A percentile compares a stretch with the other conserved stretches of the same genome.
These are phyloP conservation scores for Akanthomyces dipterigenus DNA, from an alignment of 2,329 filamentous ascomycete genomes.

Conservation along the genomic window DNA sequence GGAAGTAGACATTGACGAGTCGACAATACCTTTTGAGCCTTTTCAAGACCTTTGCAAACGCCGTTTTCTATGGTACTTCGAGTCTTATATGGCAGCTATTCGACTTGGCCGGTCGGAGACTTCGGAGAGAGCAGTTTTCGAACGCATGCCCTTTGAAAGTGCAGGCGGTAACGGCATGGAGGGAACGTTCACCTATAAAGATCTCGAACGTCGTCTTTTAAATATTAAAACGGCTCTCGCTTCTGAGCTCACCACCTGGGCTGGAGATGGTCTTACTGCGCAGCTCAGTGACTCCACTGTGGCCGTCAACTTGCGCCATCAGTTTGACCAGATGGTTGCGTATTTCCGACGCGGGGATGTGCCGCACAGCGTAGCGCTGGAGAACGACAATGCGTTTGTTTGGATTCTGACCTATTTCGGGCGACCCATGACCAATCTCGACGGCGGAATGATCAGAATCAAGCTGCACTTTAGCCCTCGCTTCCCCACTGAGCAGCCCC, in stretches of 20 bases:
- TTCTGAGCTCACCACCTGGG: conserved; percentile 67
- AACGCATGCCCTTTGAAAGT: conserved; percentile 80
- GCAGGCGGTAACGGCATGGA: conserved; percentile 70
- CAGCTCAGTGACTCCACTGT: conserved; percentile 64
- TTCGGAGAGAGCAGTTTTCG: conserved; percentile 58
- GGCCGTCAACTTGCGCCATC: conserved; percentile 73
- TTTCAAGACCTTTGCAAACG: conserved; percentile 89
- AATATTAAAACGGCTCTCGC: conserved; percentile 65
- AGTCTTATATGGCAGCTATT: conserved; percentile 71
- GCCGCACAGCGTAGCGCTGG: conserved; percentile 69
- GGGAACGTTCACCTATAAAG: conserved; percentile 74
- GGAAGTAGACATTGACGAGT: conserved; percentile 42
- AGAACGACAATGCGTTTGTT: conserved; percentile 78
- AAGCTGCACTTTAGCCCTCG: conserved; percentile 71
- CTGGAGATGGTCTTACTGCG: conserved; percentile 55
- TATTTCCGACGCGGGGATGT: conserved; percentile 64
- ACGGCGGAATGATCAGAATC: conserved; percentile 83
- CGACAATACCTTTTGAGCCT: conserved; percentile 61
- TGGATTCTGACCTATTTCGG: conserved; percentile 90
- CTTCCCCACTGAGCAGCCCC: conserved; percentile 84
- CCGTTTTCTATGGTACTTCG: conserved; percentile 92
- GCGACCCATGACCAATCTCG: conserved; percentile 84
- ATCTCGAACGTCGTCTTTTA: conserved; percentile 62
- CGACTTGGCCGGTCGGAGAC: conserved; percentile 58
- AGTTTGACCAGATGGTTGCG: conserved; percentile 76